Percentiles rank a stretch among this genome's conserved stretches.
These are phyloP conservation scores for Tetradesmus obliquus DNA, from an alignment of 139 green algal species.

Conservation along the genomic window DNA sequence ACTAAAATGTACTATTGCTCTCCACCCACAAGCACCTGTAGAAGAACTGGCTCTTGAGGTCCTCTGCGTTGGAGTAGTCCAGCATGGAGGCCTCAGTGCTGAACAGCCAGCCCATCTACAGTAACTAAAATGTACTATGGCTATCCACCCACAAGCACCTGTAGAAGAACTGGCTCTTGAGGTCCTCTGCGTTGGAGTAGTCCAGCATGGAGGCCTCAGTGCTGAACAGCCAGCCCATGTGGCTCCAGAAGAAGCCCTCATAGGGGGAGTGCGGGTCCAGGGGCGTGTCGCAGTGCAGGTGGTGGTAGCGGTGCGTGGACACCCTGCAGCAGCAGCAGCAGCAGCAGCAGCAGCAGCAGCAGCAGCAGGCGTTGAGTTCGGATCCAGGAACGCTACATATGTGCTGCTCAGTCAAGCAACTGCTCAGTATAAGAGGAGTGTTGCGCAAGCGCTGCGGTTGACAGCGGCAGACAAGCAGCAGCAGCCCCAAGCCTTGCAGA, in stretches of 20 bases:
- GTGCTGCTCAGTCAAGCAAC: too few relatives aligned
- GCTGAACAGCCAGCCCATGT: slow-evolving; percentile 94
- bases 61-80: slow-evolving; percentile 71
- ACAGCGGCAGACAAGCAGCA: too few relatives aligned
- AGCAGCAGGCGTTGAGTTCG: not conserved
- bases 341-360: not conserved
- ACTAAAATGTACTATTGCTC: too few relatives aligned
- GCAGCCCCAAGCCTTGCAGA: too few relatives aligned
- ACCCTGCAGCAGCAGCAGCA: slow-evolving; percentile 46
- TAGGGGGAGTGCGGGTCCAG: slow-evolving; percentile 94
- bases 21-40: slow-evolving; percentile 69
- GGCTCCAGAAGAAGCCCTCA: slow-evolving; percentile 95
- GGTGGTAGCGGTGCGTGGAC: slow-evolving; percentile 89
- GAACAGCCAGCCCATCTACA: slow-evolving; percentile 59
- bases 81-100: slow-evolving; percentile 76
- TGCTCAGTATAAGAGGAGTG: too few relatives aligned
- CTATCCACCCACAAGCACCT: slow-evolving; percentile 40
- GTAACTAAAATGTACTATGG: too few relatives aligned
- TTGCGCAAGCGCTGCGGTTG: too few relatives aligned
- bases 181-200: slow-evolving; percentile 79
- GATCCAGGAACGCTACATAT: not conserved
- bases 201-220: slow-evolving; percentile 69
- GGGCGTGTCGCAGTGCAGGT: slow-evolving; percentile 93
- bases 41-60: slow-evolving; percentile 88
- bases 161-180: slow-evolving; percentile 90